Base-by-base conservation (phyloP, 179 eudicot genomes). In the Camellia oleifera region DNA sequence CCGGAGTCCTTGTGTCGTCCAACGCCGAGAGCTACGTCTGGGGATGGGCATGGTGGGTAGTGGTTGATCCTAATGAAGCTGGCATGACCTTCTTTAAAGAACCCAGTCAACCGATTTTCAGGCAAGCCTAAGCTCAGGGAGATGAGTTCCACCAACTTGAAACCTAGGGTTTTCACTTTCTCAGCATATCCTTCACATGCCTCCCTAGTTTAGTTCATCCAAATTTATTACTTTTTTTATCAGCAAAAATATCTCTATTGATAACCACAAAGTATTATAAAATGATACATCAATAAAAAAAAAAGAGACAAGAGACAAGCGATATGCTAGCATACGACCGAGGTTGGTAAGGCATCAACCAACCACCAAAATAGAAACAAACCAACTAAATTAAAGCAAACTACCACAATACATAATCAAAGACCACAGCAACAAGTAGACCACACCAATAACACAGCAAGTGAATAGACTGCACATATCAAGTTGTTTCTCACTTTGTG, bases 1-100 rank as follows among this genome's bases (percentile, higher is more conserved):
- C 91, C 88, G 0, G 86, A 77, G 66, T 91, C 95, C 87, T 88
- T 91, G 81, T 91, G 95, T 2, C 86, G 84, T 5, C 90, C 93
- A 66, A 91, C 85, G 4, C 91, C 93, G 20, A 90, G 90, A 54
- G 89, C 91, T 42, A 91, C 69, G 4, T 90, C 69, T 26, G 95
- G 89, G 60, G 40, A 74, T 1, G 89, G 90, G 76, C 92, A 88
- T 1, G 89, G 85, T 0, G 89, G 87, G 65, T 87, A 90, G 83
- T 87, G 76, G 76, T 89, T 89, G 72, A 92, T 82, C 48, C 97
- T 82, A 62, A 88, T 73, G n/a, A 83, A 85, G 74, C 87, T 83
- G 11, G 88, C 78, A 1, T 87, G 90, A 26, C 32, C 32, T 32
- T 89, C 88, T 20, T 83, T 71, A 78, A 89, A 89, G 52, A 45